Evolutionary conservation across 108 stramenopile species (phyloP).

Genomic region (Fragilaria crotonensis): DNA sequence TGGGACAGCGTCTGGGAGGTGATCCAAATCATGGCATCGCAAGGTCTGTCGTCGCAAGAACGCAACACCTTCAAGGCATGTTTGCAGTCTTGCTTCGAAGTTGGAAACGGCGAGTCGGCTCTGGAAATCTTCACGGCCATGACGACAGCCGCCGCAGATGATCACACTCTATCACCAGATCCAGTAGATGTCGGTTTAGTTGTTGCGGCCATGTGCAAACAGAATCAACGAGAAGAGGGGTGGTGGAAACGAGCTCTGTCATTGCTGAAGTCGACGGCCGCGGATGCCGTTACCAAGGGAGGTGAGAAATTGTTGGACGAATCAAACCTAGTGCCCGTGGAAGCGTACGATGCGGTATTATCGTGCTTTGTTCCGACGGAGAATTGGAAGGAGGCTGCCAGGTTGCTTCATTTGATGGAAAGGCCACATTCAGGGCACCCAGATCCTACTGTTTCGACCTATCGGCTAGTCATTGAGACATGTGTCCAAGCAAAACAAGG

Average conservation of each 20-base stretch:
- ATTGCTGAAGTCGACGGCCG: constrained; percentile 12
- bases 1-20: constrained; percentile 29
- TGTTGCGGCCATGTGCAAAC: constrained; percentile 24
- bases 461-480: constrained; percentile 49
- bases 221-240: constrained; percentile 2
- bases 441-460: constrained; percentile 34
- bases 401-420: constrained; percentile 34
- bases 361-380: constrained; percentile 18
- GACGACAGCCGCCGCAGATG: constrained; percentile 15
- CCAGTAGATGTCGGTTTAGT: constrained; percentile 20
- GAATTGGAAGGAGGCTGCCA: constrained; percentile 35
- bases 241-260: constrained; percentile 20
- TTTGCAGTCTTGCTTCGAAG: constrained; percentile 27
- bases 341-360: constrained; percentile 40
- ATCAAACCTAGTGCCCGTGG: constrained; percentile 13
- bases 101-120: constrained; percentile 25
- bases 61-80: constrained; percentile 22
- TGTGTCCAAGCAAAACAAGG: constrained; percentile 30
- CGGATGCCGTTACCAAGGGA: neutral
- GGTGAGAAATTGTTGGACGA: neutral
- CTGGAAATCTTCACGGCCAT: constrained; percentile 28
- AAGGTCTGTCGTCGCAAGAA: constrained; percentile 11
- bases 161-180: neutral
- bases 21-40: constrained; percentile 22
- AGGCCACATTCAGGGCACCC: constrained; percentile 15